phyloP scores from a whole-genome alignment of 352 stramenopile genomes.

The Globisporangium polare region DNA sequence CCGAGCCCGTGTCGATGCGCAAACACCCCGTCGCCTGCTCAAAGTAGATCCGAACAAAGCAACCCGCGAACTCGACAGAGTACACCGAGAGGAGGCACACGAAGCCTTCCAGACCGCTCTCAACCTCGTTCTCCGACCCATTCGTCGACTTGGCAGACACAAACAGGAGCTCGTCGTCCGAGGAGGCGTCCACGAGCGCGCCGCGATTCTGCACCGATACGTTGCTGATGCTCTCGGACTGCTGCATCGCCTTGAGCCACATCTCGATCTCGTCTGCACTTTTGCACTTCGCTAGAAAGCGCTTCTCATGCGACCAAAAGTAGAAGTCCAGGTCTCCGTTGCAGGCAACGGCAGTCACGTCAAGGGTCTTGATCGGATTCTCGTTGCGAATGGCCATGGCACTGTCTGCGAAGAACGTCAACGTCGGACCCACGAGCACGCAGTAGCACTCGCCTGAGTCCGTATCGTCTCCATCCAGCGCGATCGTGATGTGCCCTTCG shows the following conservation, averaged over 20 bases:
- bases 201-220: constrained; percentile 23
- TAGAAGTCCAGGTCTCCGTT: constrained; percentile 36
- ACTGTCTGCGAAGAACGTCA: constrained; percentile 53
- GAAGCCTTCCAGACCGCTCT: constrained; percentile 37
- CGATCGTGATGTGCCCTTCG: constrained; percentile 48
- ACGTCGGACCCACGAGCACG: constrained; percentile 51
- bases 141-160: constrained; percentile 12
- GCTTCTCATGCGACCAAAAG: constrained; percentile 41
- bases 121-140: not conserved
- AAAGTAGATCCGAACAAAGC: constrained; percentile 73
- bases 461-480: constrained; percentile 33
- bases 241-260: constrained; percentile 60
- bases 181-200: constrained; percentile 9
- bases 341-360: constrained; percentile 36
- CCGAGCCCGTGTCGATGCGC: constrained; percentile 56
- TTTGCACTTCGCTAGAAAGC: constrained; percentile 28
- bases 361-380: constrained; percentile 29
- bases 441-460: constrained; percentile 39
- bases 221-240: constrained; percentile 38
- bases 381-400: constrained; percentile 29
- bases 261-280: constrained; percentile 34
- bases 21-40: constrained; percentile 59
- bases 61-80: constrained; percentile 54
- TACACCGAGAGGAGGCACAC: constrained; percentile 74
- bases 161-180: constrained; percentile 28